Base-by-base conservation (phyloP, 805 yeast genomes). In the Kluyveromyces aestuarii region DNA sequence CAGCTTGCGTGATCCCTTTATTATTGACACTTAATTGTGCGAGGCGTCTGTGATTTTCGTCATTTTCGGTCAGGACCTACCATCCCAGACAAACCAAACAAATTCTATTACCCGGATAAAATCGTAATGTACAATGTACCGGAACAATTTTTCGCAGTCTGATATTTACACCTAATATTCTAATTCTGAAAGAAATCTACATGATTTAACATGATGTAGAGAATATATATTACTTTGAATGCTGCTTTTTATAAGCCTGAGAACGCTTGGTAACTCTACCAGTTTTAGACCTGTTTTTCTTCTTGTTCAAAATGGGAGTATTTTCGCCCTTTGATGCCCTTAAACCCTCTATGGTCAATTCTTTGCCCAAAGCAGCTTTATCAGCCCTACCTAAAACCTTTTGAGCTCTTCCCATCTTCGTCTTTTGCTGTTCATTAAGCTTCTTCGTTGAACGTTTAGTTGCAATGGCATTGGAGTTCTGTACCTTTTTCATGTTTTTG, bases 321-420 rank as follows among this genome's bases (percentile, higher is more conserved):
- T 81, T 74, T 47, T 72, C 78, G 27, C 87, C 89, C 66, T 83
- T 84, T 50, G 72, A 68, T 14, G 96, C 89, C 71, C 96, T 80
- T 48, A 76, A 70, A 53, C 96, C 96, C 70, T 88, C 96, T 36
- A 81, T 63, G 6, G 72, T 59, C 50, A 79, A 62, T 46, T 69
- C 58, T 54, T 72, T 71, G 45, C 91, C 91, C 8, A 81, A 76
- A 19, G 83, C 74, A 36, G 84, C 76, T 58, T 84, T 78, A 62
- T 87, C 96, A 47, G 89, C 86, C 62, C 82, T 87, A 46, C 91
- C 91, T 41, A 89, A 72, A 4, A 84, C 73, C 48, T 79, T 74
- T 59, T 76, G 77, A 18, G 93, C 96, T 65, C 96, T 78, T 37
- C 96, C 96, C 37, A 87, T 66, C 58, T 77, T 78, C 14, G 95